phyloP scores from a whole-genome alignment of 2,329 filamentous ascomycete genomes.

The Colletotrichum sp. region DNA sequence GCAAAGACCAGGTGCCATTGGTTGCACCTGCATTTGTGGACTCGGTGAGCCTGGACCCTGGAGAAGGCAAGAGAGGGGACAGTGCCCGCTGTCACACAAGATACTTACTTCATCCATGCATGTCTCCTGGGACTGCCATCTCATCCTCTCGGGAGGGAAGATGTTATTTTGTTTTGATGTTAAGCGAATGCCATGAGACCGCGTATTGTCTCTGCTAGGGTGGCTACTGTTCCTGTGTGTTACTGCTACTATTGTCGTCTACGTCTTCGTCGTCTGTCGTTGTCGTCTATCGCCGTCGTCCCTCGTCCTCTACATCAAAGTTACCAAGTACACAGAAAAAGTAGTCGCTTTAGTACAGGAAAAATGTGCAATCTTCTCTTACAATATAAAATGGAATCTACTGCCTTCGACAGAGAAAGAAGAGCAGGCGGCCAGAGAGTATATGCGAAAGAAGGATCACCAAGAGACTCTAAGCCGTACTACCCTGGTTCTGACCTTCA shows the following conservation, averaged over 20 bases:
- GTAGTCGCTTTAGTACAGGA: too few relatives aligned
- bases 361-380: too few relatives aligned
- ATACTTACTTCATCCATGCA: neutral
- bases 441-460: neutral
- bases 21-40: neutral
- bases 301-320: neutral
- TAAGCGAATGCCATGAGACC: neutral
- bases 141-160: neutral
- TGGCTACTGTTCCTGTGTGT: neutral
- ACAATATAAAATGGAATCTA: too few relatives aligned
- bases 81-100: conserved; percentile 2
- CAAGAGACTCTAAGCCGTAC: neutral
- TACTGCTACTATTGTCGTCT: neutral
- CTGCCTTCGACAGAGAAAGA: too few relatives aligned
- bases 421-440: neutral
- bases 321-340: neutral
- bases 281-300: too few relatives aligned
- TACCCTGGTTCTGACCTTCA: neutral
- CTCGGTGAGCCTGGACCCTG: conserved; percentile 14
- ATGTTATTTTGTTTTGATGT: neutral
- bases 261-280: too few relatives aligned
- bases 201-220: rapidly evolving
- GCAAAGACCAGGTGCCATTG: conserved; percentile 7
- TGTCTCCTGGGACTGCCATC: neutral
- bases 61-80: neutral